Conservation (phyloP, 164 flowering plant species). For the Vitis rupestris region DNA sequence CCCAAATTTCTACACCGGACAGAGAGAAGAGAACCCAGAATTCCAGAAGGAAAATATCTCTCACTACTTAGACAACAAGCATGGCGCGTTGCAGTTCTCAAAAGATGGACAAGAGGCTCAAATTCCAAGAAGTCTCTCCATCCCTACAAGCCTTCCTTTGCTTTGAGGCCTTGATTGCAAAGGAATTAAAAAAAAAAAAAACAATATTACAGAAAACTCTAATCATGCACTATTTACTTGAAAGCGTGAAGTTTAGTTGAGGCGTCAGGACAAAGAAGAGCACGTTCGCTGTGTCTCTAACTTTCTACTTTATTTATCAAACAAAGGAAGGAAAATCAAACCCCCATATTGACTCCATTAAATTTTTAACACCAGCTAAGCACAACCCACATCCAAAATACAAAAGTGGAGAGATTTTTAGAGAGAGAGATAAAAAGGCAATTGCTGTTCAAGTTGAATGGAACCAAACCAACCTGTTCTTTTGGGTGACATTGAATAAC, state of each 20-base stretch:
- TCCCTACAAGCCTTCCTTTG: neutral
- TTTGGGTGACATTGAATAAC: constrained; percentile 12
- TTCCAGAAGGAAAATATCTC: constrained; percentile 7
- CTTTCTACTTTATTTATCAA: neutral
- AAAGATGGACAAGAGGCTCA: constrained; percentile 42
- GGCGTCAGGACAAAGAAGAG: constrained; percentile 26
- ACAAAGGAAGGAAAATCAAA: constrained; percentile 5
- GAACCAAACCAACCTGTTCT: constrained; percentile 2
- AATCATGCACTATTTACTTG: constrained; percentile 21
- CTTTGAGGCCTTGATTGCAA: constrained; percentile 2
- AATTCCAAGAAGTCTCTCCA: constrained; percentile 28
- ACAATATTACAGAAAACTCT: neutral
- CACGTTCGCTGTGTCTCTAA: constrained; percentile 29
- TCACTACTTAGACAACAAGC: constrained; percentile 30
- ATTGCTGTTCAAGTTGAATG: no score
- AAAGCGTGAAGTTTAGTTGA: constrained; percentile 27
- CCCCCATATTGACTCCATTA: constrained; percentile 10
- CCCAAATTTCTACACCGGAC: neutral
- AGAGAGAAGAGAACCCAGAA: constrained; percentile 8
- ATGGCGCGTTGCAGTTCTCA: constrained; percentile 32
- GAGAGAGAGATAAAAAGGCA: neutral
- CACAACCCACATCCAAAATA: constrained; percentile 1
- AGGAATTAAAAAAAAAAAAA: constrained; percentile 6
- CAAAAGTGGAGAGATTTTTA: constrained; percentile 1
- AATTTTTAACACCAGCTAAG: constrained; percentile 21